Percentiles rank a stretch among this genome's conserved stretches.
These are phyloP conservation scores for Pythium chondricola DNA, from an alignment of 352 stramenopile genomes.

Conservation along the genomic window DNA sequence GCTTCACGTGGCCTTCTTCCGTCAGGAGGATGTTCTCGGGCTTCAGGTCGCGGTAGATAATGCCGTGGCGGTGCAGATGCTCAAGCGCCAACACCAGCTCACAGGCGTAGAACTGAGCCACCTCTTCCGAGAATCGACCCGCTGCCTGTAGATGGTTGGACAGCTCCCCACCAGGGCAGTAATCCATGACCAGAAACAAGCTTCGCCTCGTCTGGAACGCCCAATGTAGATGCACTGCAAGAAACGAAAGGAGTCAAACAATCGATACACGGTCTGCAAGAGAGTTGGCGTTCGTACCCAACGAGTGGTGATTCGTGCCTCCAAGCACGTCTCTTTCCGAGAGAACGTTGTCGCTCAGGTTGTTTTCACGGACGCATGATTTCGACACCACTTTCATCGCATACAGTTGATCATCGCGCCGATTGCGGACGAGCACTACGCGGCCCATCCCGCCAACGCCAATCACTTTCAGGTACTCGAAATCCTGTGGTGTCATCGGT, in stretches of 20 bases:
- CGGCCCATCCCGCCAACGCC: conserved; percentile 83
- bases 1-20: conserved; percentile 58
- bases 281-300: conserved; percentile 30
- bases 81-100: conserved; percentile 72
- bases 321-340: conserved; percentile 75
- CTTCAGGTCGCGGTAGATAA: conserved; percentile 82
- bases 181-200: conserved; percentile 81
- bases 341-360: conserved; percentile 48
- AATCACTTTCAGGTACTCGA: conserved; percentile 86
- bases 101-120: conserved; percentile 62
- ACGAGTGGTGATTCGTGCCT: conserved; percentile 52
- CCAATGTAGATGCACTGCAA: conserved; percentile 67
- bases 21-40: conserved; percentile 72
- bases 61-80: conserved; percentile 78
- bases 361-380: conserved; percentile 36
- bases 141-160: conserved; percentile 45
- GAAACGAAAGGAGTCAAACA: not conserved
- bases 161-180: conserved; percentile 68
- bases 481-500: conserved; percentile 49
- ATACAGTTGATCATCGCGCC: conserved; percentile 46
- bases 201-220: conserved; percentile 61
- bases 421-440: conserved; percentile 71
- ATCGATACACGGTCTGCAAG: not conserved
- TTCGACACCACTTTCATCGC: conserved; percentile 82
- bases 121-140: conserved; percentile 41